phyloP scores from a whole-genome alignment of 2,329 filamentous ascomycete species.

The Simplicillium aogashimaense region DNA sequence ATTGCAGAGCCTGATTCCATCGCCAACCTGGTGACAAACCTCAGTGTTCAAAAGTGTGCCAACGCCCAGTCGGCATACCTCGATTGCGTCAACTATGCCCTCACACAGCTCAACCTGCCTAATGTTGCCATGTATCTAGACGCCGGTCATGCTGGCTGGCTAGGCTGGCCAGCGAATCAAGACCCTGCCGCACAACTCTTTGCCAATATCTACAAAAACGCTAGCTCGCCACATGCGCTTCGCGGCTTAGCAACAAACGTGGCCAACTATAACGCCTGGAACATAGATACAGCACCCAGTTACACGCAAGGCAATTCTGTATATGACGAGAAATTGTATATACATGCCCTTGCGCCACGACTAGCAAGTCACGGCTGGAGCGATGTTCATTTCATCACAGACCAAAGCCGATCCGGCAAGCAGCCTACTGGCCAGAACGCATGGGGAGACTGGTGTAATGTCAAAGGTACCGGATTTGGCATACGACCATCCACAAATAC shows the following conservation, averaged over 20 bases:
- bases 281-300: conserved; percentile 26
- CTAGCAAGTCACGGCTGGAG: conserved; percentile 37
- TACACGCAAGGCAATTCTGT: conserved; percentile 37
- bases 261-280: conserved; percentile 47
- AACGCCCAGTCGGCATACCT: conserved; percentile 37
- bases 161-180: conserved; percentile 47
- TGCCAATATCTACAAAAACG: conserved; percentile 36
- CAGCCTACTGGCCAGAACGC: conserved; percentile 51
- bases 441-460: conserved; percentile 63
- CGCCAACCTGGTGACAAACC: conserved; percentile 49
- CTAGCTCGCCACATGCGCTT: conserved; percentile 36
- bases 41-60: conserved; percentile 38
- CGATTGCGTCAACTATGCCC: conserved; percentile 11
- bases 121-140: conserved; percentile 50
- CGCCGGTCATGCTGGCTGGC: conserved; percentile 48
- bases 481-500: conserved; percentile 53
- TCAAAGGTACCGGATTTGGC: conserved; percentile 53
- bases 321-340: conserved; percentile 48
- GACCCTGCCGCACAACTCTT: conserved; percentile 35
- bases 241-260: conserved; percentile 49
- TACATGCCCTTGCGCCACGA: conserved; percentile 53
- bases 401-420: conserved; percentile 41
- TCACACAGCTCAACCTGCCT: conserved; percentile 40
- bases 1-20: conserved; percentile 43
- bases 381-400: conserved; percentile 36